Base-by-base conservation (phyloP, 2,329 filamentous ascomycete genomes). In the Nectriaceae sp. region DNA sequence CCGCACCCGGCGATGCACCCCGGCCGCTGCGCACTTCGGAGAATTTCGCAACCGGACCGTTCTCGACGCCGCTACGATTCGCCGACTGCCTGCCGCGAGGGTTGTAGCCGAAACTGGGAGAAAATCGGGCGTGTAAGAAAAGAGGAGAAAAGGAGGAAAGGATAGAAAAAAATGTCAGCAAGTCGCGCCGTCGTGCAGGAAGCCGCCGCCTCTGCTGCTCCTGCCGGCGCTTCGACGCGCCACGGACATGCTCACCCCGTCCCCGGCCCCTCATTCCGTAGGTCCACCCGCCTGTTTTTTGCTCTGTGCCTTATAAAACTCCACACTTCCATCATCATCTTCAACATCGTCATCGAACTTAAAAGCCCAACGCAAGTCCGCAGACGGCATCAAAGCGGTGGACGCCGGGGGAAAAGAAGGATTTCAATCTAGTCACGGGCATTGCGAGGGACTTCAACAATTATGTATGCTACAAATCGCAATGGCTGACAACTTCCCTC, bases 241-340 rank as follows among this genome's bases (percentile, higher is more conserved):
- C 24, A 29, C 24, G 24, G 37, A 39, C 50, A 55, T 19, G 29
- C 42, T 45, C 53, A 75, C 53, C 65, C 75, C 55, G 67, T 72
- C 37, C 75, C 75, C 60, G 69, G 71, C 61, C 74, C 75, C 51
- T 77, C 76, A 44, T 81, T 80, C 63, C 78, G 78, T 80, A 70
- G 69, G 77, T 64, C 47, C 38, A 46, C 46, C 21, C 24, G 13
- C n/a, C n/a, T n/a, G n/a, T n/a, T 39, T 42, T 49, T 35, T 29
- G 46, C 35, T 45, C 53, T 45, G 42, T 45, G 42, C 24, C 13
- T 39, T 35, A 21, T 36, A 15, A 16, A 38, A 40, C 42, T 39
- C 40, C 45, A 31, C 52, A 11, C 21, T 15, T 21, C 10, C 21
- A 44, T 44, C 39, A 40, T 41, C 39, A 31, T 39, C 38, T 40